Base-by-base conservation (phyloP, 345 rosid genomes). In the Murraya paniculata region DNA sequence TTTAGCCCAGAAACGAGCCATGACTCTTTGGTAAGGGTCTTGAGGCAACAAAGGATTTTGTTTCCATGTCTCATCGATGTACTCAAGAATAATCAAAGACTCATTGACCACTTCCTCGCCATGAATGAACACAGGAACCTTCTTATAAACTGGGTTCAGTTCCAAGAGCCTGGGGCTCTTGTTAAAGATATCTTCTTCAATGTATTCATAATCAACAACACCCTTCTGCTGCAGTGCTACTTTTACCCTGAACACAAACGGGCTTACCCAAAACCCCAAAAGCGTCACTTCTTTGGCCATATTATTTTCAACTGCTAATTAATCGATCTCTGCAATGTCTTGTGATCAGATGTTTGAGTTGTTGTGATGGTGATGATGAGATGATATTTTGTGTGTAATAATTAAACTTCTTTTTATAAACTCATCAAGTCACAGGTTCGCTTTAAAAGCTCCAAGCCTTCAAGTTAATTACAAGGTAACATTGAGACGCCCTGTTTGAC, bases 1-100 rank as follows among this genome's bases (percentile, higher is more conserved):
- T 59, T 72, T 68, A 58, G 85, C 80, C 90, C 86, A 87, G 50
- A 85, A 84, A 28, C 89, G 83, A 11, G 86, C 81, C 66, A 24
- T 50, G 75, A 85, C 87, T 71, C 84, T 79, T 35, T 73, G 75
- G 38, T 58, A 60, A 79, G 88, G 86, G 77, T 84, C 86, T 6
- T 45, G 78, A 35, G 87, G 87, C 59, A 82, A 60, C 35, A 87
- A 24, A 6, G 86, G 87, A 24, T 45, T 53, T 1, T 84, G 81
- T 25, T 77, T 56, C 89, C 86, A 84, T 4, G 81, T 79, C 58
- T 84, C 85, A 31, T 87, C 84, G 22, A 82, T 68, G 45, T 80
- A 80, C 67, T 78, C 81, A 7, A 82, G 81, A 57, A 82, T 74
- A 68, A 82, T 39, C 6, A 69, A 64, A 1, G 81, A 78, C 56